These are phyloP conservation scores for Verticillium longisporum DNA, from an alignment of 2,329 filamentous ascomycete species.

Conservation along the genomic window DNA sequence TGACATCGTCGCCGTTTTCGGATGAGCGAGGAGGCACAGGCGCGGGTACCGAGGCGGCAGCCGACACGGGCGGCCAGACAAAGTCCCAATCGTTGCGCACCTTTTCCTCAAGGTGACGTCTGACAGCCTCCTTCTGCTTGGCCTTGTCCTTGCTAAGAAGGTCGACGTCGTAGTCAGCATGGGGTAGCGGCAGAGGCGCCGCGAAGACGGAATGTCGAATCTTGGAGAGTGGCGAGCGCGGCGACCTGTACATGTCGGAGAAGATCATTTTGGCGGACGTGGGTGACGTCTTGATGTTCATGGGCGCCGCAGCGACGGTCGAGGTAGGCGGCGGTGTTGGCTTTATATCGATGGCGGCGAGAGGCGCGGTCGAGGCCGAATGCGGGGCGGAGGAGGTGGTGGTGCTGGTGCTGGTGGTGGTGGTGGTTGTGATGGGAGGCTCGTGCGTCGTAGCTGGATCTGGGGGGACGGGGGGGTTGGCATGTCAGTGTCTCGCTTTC, in stretches of 20 bases:
- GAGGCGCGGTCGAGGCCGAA: not conserved
- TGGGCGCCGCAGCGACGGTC: not conserved
- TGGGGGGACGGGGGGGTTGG: not conserved
- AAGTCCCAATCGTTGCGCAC: slow-evolving; percentile 56
- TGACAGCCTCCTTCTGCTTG: slow-evolving; percentile 58
- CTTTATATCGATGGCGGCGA: not conserved
- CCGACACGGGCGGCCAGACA: slow-evolving; percentile 38
- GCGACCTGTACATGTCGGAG: slow-evolving; percentile 51
- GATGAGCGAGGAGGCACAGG: not conserved
- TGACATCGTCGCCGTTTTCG: not conserved
- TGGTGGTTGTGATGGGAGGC: not conserved
- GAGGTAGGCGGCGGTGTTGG: not conserved
- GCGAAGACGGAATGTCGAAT: slow-evolving; percentile 30
- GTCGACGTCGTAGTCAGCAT: slow-evolving; percentile 49
- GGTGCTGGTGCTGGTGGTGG: not conserved
- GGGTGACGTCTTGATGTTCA: slow-evolving; percentile 4
- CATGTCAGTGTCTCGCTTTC: not conserved
- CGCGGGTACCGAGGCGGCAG: not conserved
- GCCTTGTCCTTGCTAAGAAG: slow-evolving; percentile 54
- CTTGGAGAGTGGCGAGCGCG: slow-evolving; percentile 45
- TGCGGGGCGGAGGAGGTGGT: not conserved
- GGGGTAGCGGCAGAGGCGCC: slow-evolving; percentile 18
- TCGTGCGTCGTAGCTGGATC: not conserved
- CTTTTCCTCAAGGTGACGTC: slow-evolving; percentile 44
- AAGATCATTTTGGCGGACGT: slow-evolving; percentile 43